Base-by-base conservation (phyloP, 768 basidiomycete species). In the Leccinum obscurum region DNA sequence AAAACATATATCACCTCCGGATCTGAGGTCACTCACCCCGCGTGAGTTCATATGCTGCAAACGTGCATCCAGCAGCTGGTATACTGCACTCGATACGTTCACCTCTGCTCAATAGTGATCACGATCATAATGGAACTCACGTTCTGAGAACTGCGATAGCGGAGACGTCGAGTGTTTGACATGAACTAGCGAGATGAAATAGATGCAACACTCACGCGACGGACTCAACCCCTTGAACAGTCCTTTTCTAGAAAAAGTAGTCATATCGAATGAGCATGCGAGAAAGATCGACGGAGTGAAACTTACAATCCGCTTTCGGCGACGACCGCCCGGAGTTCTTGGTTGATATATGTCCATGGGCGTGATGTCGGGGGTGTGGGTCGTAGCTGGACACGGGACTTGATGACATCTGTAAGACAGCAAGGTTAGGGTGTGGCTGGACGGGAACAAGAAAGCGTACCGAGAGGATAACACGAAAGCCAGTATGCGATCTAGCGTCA, bases 401-500 rank as follows among this genome's bases (percentile, higher is more conserved):
- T 98, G 34, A 95, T 84, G 5, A 97, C 92, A 64, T 98, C 95
- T 90, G 39, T 22, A 13, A 32, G 20, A 34, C n/a, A 34, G 28
- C 5, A 30, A 52, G 20, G 7, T 52, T 9, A 52, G 52, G 32
- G 4, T 34, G 1, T 32, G 32, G 20, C 6, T 20, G 6, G 4
- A 14, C 10, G 14, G 52, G 15, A 34, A 34, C 17, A 32, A 20
- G 32, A 34, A 14, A 17, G 58, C 71, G 8, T 54, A 89, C 89
- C 90, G 6, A 96, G 78, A 0, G 94, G 96, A 72, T 96, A 98
- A 69, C 89, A 95, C 1, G 92, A 84, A 2, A 97, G 80, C 97
- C 97, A 99, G 69, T 99, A 70, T 8, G 68, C 66, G 35, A 70
- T 62, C 68, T 70, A 26, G 32, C 6, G 10, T 24, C 22, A 41